Evolutionary conservation across 306 rosid species (phyloP).

Genomic region (Vigna unguiculata): DNA sequence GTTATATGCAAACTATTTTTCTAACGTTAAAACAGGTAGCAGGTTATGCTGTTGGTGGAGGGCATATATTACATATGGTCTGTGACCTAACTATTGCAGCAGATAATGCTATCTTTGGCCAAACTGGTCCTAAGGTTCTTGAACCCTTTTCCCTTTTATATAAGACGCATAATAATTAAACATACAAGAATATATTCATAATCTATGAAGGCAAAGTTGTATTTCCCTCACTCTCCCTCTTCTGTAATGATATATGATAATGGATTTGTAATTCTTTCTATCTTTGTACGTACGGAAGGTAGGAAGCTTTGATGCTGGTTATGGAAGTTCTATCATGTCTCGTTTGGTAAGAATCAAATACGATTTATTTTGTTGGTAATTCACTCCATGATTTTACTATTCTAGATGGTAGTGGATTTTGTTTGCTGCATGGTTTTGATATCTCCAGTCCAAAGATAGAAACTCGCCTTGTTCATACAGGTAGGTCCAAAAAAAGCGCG

Average conservation of each 20-base stretch:
- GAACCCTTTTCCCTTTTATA: slow-evolving; percentile 13
- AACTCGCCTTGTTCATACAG: slow-evolving; percentile 45
- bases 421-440: slow-evolving; percentile 13
- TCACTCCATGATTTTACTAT: slow-evolving; percentile 6
- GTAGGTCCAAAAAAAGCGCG: slow-evolving; percentile 92
- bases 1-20: slow-evolving; percentile 31
- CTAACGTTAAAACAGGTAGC: slow-evolving; percentile 68
- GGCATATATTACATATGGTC: slow-evolving; percentile 84
- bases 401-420: slow-evolving; percentile 8
- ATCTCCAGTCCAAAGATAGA: slow-evolving; percentile 5
- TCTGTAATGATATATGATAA: not conserved
- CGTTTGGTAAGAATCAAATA: slow-evolving; percentile 67
- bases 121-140: slow-evolving; percentile 96
- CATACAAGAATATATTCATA: slow-evolving; percentile 20
- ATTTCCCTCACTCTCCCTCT: not conserved
- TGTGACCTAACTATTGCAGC: slow-evolving; percentile 95
- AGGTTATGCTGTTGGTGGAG: slow-evolving; percentile 96
- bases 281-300: slow-evolving; percentile 57
- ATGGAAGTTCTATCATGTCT: slow-evolving; percentile 96
- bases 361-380: slow-evolving; percentile 9
- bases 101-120: slow-evolving; percentile 92
- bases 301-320: slow-evolving; percentile 99
- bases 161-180: not conserved
- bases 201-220: not conserved
- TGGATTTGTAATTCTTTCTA: slow-evolving; percentile 4